Conservation (phyloP, 495 filamentous ascomycete species). For the Penicillium paxilli region DNA sequence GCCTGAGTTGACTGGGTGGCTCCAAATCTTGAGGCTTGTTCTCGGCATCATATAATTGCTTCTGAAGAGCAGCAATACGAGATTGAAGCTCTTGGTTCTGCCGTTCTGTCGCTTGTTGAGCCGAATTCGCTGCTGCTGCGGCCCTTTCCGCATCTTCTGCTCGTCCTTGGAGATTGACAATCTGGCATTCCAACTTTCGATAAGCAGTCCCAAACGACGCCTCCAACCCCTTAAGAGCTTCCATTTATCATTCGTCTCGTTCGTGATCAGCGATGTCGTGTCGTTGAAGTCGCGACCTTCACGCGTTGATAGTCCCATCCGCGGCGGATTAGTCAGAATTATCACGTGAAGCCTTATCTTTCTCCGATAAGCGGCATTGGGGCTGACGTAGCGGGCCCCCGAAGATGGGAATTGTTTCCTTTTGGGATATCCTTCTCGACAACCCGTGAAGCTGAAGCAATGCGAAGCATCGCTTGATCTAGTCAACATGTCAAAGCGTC, state of each 20-base stretch:
- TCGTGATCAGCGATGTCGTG: neutral
- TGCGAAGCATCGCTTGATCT: neutral
- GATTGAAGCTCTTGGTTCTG: slow-evolving; percentile 27
- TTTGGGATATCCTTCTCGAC: neutral
- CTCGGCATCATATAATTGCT: slow-evolving; percentile 22
- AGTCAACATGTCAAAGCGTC: slow-evolving; percentile 49
- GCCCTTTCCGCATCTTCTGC: slow-evolving; percentile 22
- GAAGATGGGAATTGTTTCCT: neutral
- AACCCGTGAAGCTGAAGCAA: neutral
- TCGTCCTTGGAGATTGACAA: slow-evolving; percentile 21
- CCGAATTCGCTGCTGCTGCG: slow-evolving; percentile 21
- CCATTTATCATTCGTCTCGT: slow-evolving; percentile 27
- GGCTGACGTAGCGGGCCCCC: slow-evolving; percentile 17
- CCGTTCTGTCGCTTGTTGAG: slow-evolving; percentile 15
- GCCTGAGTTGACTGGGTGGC: neutral
- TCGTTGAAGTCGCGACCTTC: slow-evolving; percentile 4
- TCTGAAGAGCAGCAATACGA: slow-evolving; percentile 22
- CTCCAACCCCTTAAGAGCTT: slow-evolving; percentile 37
- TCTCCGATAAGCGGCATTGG: slow-evolving; percentile 21
- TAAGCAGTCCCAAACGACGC: slow-evolving; percentile 34
- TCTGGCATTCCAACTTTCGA: slow-evolving; percentile 24
- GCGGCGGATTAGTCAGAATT: no score
- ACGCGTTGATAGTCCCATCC: no score
- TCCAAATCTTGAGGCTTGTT: slow-evolving; percentile 11
- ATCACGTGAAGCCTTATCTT: slow-evolving; percentile 16